Percentiles rank a stretch among this genome's conserved stretches.
phyloP scores from a whole-genome alignment of 2,329 filamentous ascomycete species.

The Monosporascus sp. region DNA sequence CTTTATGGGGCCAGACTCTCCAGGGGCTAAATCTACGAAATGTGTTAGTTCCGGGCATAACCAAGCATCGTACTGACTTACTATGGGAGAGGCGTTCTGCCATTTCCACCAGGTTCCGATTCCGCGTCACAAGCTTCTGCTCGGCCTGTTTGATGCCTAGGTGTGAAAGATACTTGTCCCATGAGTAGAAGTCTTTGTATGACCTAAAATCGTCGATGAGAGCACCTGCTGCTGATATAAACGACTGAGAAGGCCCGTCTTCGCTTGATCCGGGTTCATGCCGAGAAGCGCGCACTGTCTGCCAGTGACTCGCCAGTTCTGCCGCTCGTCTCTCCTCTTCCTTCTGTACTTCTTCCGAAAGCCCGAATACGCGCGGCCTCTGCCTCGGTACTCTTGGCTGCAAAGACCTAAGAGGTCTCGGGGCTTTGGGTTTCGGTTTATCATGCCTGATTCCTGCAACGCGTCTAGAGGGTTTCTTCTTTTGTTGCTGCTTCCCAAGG shows the following conservation, averaged over 20 bases:
- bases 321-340: constrained; percentile 27
- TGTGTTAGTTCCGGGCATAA: background rate
- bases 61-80: constrained; percentile 27
- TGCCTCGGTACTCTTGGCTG: constrained; percentile 8
- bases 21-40: constrained; percentile 27
- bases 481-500: constrained; percentile 21
- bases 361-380: constrained; percentile 26
- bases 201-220: constrained; percentile 60
- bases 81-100: constrained; percentile 51
- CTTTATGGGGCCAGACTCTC: constrained; percentile 25
- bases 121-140: constrained; percentile 23
- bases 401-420: constrained; percentile 17
- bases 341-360: constrained; percentile 21
- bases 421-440: constrained; percentile 9
- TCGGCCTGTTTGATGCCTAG: constrained; percentile 39
- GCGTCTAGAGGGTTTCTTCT: constrained; percentile 7
- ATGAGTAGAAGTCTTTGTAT: constrained; percentile 59
- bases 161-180: constrained; percentile 60
- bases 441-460: constrained; percentile 10
- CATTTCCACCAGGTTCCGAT: constrained; percentile 47
- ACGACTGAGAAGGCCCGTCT: constrained; percentile 39
- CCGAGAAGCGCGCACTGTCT: constrained; percentile 31
- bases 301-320: constrained; percentile 29
- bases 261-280: constrained; percentile 21
- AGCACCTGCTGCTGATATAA: constrained; percentile 55